Base-by-base conservation (phyloP, 2,329 filamentous ascomycete species). In the Pseudocercospora pini-densiflorae region DNA sequence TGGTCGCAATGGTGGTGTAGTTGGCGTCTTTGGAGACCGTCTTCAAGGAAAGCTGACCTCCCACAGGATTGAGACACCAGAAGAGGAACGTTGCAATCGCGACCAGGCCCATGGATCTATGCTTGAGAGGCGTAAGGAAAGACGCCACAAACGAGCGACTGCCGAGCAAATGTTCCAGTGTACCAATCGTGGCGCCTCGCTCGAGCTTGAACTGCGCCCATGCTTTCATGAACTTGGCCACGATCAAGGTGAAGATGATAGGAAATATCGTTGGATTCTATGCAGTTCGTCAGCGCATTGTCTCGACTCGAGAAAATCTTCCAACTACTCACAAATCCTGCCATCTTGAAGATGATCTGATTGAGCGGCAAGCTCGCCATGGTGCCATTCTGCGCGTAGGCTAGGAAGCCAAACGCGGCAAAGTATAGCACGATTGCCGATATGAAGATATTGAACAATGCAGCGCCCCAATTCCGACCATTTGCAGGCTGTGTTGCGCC, bases 211-310 rank as follows among this genome's bases (percentile, higher is more conserved):
- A 61, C 1, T 53, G 45, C 2, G 64, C 64, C 2, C 45, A 60
- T 21, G 54, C 55, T 23, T 57, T 67, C 12, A 67, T 21, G 19
- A 63, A 67, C 27, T 55, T 49, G 19, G 43, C 61, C 8, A 67
- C 43, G 55, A 66, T 61, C 27, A 59, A 33, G 19, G 60, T 58
- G 55, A 61, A 66, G 16, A 63, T 29, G 27, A 67, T 67, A 12
- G 64, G 54, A n/a, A 63, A 67, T 36, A 67, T 61, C 1, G 64
- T 67, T 29, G 59, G 55, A 16, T 58, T 58, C 55, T 58, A 16
- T 12, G 24, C 27, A 14, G 14, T 23, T n/a, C 1, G 29, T 58
- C 54, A 58, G 54, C 54, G 27, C 3, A 40, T 36, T 16, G 29
- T 21, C 29, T 31, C 10, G 9, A 7, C 5, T 58, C n/a, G 5